These are phyloP conservation scores for Trichoderma sp. DNA, from an alignment of 2,329 filamentous ascomycete genomes.

Conservation along the genomic window DNA sequence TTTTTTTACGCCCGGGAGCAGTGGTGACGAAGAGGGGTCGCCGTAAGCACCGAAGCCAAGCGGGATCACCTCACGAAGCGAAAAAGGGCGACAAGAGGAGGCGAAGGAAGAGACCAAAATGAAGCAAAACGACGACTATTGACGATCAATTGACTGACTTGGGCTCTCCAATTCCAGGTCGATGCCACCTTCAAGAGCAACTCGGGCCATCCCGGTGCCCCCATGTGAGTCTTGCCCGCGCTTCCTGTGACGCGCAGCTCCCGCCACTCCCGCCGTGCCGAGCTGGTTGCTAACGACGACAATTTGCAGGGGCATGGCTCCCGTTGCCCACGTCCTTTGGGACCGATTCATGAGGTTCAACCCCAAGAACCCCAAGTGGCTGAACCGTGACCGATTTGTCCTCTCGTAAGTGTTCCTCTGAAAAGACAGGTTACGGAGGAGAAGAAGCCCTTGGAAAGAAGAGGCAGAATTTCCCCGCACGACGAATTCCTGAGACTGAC, in stretches of 20 bases:
- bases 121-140: not conserved
- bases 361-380: constrained; percentile 96
- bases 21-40: not conserved
- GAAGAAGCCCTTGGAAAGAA: not conserved
- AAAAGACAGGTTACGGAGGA: not conserved
- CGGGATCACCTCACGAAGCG: not conserved
- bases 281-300: constrained; percentile 33
- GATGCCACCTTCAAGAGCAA: constrained; percentile 97
- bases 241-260: constrained; percentile 11
- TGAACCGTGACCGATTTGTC: constrained; percentile 97
- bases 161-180: constrained; percentile 60
- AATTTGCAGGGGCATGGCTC: constrained; percentile 72
- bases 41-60: not conserved
- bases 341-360: constrained; percentile 99
- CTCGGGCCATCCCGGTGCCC: constrained; percentile 97
- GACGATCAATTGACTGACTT: constrained; percentile 34
- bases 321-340: constrained; percentile 93
- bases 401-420: constrained; percentile 76
- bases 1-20: not conserved
- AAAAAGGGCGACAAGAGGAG: not conserved
- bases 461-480: constrained; percentile 3
- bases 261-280: constrained; percentile 34
- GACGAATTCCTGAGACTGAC: not conserved
- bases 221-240: constrained; percentile 66
- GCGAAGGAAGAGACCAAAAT: not conserved